Evolutionary conservation across 2,329 filamentous ascomycete genomes (phyloP).

Genomic region (Beauveria sp.): DNA sequence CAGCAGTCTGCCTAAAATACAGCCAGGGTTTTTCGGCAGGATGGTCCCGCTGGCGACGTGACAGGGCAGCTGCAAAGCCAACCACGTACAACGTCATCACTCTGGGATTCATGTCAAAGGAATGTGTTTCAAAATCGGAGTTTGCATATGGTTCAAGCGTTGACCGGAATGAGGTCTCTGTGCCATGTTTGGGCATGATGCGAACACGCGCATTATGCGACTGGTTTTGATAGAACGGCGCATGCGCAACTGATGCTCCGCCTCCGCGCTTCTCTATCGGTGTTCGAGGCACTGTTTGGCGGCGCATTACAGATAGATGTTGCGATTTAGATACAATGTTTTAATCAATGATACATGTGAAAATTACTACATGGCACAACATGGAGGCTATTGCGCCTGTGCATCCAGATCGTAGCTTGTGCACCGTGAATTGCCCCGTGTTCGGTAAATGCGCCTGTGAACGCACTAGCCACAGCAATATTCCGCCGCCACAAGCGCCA

Average conservation of each 20-base stretch:
- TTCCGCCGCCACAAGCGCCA: not conserved
- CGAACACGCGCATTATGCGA: not conserved
- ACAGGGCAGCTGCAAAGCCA: not conserved
- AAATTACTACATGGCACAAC: not conserved
- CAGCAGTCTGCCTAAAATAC: slow-evolving; percentile 20
- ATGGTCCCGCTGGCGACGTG: not conserved
- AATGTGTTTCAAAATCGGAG: slow-evolving; percentile 1
- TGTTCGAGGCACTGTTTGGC: not conserved
- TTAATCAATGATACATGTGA: slow-evolving; percentile 10
- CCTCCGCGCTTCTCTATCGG: not conserved
- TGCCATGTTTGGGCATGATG: not conserved
- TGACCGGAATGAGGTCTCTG: not conserved
- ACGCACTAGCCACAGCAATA: not conserved
- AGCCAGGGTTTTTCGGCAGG: not conserved
- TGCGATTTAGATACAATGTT: slow-evolving; percentile 9
- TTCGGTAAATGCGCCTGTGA: not conserved
- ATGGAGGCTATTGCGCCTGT: not conserved
- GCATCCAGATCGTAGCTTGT: not conserved
- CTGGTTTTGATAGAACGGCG: slow-evolving; percentile 9
- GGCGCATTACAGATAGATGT: not conserved
- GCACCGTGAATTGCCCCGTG: not conserved
- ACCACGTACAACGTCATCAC: not conserved
- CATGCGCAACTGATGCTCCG: slow-evolving; percentile 10
- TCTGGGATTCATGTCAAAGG: not conserved
- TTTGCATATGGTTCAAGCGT: slow-evolving; percentile 9